A percentile compares a stretch with the other conserved stretches of the same genome.
phyloP scores from a whole-genome alignment of 2,329 filamentous ascomycete genomes.

The Capronia epimyces region DNA sequence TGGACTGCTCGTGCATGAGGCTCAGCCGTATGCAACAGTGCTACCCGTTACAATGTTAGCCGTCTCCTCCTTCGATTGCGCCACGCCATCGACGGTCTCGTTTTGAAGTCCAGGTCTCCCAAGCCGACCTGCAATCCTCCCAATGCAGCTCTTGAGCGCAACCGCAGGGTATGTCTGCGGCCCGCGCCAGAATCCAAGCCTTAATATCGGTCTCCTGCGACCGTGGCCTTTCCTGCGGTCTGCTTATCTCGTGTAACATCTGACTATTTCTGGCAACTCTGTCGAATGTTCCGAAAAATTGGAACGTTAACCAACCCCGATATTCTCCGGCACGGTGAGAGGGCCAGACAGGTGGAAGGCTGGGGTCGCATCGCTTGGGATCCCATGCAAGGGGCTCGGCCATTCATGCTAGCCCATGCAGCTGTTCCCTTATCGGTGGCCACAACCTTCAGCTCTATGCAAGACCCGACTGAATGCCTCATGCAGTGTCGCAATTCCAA shows the following conservation, averaged over 20 bases:
- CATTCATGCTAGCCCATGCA: not conserved
- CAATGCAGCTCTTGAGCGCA: slow-evolving; percentile 6
- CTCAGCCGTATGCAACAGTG: not conserved
- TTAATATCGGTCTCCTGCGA: slow-evolving; percentile 13
- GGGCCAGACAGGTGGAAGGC: slow-evolving; percentile 1
- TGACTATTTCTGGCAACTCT: slow-evolving; percentile 14
- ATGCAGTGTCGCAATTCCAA: slow-evolving; percentile 18
- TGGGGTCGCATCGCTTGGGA: slow-evolving; percentile 6
- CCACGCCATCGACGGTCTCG: not conserved
- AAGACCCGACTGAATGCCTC: slow-evolving; percentile 5
- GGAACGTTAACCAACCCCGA: slow-evolving; percentile 10
- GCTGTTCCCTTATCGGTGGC: not conserved
- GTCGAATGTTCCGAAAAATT: slow-evolving; percentile 12
- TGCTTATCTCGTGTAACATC: slow-evolving; percentile 7
- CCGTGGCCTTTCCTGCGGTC: not conserved
- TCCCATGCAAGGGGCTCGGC: slow-evolving; percentile 8
- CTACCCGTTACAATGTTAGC: slow-evolving; percentile 1
- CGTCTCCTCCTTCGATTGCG: not conserved
- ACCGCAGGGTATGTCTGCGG: not conserved
- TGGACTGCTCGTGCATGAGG: not conserved
- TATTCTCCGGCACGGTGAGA: slow-evolving; percentile 2
- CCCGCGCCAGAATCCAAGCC: slow-evolving; percentile 6
- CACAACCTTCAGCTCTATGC: not conserved
- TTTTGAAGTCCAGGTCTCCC: not conserved
- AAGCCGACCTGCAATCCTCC: not conserved